Evolutionary conservation across 176 grass and related monocot species (phyloP).

Genomic region (Dactylis glomerata): DNA sequence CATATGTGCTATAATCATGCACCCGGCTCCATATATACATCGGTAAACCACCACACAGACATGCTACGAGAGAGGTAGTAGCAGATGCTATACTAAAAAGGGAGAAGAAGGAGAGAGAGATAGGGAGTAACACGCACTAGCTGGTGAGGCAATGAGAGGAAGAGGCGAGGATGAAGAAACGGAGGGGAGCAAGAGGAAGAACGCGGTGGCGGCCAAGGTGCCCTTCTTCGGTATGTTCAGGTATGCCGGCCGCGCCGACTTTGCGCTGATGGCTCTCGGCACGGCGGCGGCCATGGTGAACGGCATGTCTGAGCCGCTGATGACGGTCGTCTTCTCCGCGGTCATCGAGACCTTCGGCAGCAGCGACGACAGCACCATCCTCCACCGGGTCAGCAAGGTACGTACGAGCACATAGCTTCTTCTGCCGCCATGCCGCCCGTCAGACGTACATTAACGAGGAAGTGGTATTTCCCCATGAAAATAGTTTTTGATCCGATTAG

Average conservation of each 20-base stretch:
- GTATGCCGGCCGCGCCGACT: conserved; percentile 39
- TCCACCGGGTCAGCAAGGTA: conserved; percentile 61
- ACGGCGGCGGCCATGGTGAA: conserved; percentile 48
- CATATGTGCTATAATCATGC: neutral
- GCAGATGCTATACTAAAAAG: neutral
- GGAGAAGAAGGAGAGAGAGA: neutral
- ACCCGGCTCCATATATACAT: neutral
- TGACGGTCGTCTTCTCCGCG: conserved; percentile 48
- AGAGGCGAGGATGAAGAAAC: neutral
- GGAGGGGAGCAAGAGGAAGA: neutral
- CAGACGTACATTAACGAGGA: too few species aligned
- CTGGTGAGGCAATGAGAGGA: neutral
- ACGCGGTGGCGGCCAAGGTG: neutral
- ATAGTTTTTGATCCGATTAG: too few species aligned
- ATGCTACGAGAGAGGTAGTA: neutral
- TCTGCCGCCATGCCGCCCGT: neutral
- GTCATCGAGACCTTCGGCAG: conserved; percentile 52
- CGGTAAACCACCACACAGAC: neutral
- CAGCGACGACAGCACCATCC: conserved; percentile 4
- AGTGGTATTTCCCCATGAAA: too few species aligned
- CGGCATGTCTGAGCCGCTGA: conserved; percentile 52
- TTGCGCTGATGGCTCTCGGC: conserved; percentile 44
- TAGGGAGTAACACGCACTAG: neutral
- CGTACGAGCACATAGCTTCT: neutral
- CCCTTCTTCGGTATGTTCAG: conserved; percentile 44